Conservation (phyloP, 805 yeast species). For the Monosporozyma servazzii region DNA sequence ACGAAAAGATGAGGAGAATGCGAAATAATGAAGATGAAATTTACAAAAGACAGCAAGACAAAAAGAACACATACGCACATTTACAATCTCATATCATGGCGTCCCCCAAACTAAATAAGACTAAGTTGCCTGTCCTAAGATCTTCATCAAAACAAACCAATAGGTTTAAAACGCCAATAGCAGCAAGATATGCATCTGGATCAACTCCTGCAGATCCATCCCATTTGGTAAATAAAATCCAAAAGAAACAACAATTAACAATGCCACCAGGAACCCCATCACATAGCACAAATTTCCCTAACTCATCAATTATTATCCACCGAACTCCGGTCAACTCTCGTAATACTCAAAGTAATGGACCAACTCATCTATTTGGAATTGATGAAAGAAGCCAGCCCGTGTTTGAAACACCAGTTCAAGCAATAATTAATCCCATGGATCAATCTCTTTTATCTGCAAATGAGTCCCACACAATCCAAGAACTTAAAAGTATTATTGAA, state of each 20-base stretch:
- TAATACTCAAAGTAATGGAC: background rate
- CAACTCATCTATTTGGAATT: background rate
- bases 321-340: constrained; percentile 2
- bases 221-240: constrained; percentile 22
- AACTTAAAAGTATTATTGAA: constrained; percentile 21
- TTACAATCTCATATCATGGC: constrained; percentile 23
- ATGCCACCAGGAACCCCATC: constrained; percentile 12
- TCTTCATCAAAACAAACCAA: constrained; percentile 19
- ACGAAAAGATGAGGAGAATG: constrained; percentile 22
- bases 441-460: constrained; percentile 1
- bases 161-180: constrained; percentile 24
- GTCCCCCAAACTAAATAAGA: constrained; percentile 21
- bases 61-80: constrained; percentile 23
- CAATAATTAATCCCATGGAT: background rate
- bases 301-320: constrained; percentile 3
- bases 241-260: background rate
- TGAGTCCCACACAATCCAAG: constrained; percentile 12
- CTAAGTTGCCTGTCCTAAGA: constrained; percentile 26
- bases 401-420: constrained; percentile 17
- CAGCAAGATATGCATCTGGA: constrained; percentile 7
- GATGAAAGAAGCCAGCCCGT: constrained; percentile 7
- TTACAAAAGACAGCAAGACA: constrained; percentile 9
- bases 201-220: constrained; percentile 22
- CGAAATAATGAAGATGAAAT: constrained; percentile 18
- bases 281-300: constrained; percentile 12